Base-by-base conservation (phyloP, 129 eudicot species). In the Pulicaria dysenterica region DNA sequence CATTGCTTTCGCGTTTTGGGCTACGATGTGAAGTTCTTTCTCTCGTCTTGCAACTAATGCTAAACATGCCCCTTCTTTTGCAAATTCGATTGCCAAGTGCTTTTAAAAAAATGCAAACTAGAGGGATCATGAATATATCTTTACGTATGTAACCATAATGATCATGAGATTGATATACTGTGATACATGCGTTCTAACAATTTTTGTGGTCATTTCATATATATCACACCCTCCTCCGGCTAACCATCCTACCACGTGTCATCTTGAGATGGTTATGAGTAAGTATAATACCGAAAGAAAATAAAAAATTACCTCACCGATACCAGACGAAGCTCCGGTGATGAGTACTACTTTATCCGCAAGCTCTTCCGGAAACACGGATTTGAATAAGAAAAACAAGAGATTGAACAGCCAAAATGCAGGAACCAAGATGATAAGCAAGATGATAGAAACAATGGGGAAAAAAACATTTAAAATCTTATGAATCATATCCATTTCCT, bases 61-160 rank as follows among this genome's bases (percentile, higher is more conserved):
- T 16, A 85, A 74, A 69, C 89, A 76, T 3, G 89, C 95, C 40
- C 87, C 95, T 77, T 84, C 83, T 54, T 76, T 85, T 0, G 84
- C 84, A 57, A 74, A 80, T 64, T 79, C 75, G 7, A 65, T 46
- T 43, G 79, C 84, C 68, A 80, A 5, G 12, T 80, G 80, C 84
- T 80, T 80, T 40, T 3, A 24, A 34, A 15, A 36, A 14, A 6
- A 36, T 17, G 17, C 43, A 79, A 64, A 10, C 24, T 7, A 46
- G 39, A 24, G 3, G 3, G 3, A 55, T 72, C 74, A 58, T 56
- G 12, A 53, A 7, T 39, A 53, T 38, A 14, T 6, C 10, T 4
- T n/a, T 50, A 11, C 6, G 40, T 11, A 73, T 6, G 10, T 4
- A 72, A 42, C 7, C 24, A 10, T 56, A 40, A 12, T 14, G 0